These are phyloP conservation scores for Microcos paniculata DNA, from an alignment of 345 rosid species.

Conservation along the genomic window DNA sequence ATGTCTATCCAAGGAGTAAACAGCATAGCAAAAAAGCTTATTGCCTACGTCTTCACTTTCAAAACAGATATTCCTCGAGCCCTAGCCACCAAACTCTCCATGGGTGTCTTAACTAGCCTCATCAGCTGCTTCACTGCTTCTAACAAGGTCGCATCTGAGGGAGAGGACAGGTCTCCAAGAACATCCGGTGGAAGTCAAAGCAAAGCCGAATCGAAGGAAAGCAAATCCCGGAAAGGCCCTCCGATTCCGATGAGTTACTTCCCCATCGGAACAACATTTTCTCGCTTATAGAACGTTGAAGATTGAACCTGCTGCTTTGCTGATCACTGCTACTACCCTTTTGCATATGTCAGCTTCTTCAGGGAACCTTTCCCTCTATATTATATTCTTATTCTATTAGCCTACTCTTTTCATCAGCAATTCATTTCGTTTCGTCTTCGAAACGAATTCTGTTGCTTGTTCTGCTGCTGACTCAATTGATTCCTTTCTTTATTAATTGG, in stretches of 20 bases:
- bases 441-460: too few species aligned
- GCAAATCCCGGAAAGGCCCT: constrained; percentile 4
- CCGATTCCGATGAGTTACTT: constrained; percentile 3
- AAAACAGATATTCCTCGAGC: background rate
- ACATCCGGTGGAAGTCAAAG: background rate
- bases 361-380: background rate
- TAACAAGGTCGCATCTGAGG: background rate
- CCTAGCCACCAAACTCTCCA: background rate
- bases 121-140: constrained; percentile 1
- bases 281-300: background rate
- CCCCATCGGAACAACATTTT: background rate
- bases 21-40: background rate
- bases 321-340: background rate
- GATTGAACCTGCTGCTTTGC: background rate
- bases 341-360: background rate
- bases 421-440: too few species aligned
- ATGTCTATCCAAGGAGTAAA: too few species aligned
- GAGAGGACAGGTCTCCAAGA: background rate
- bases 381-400: background rate
- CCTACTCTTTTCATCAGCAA: too few species aligned
- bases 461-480: too few species aligned
- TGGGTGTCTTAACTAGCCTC: background rate
- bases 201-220: background rate
- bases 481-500: too few species aligned
- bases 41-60: too few species aligned